Evolutionary conservation across 2,329 filamentous ascomycete species (phyloP).

Genomic region (Teratosphaeriaceae sp.): DNA sequence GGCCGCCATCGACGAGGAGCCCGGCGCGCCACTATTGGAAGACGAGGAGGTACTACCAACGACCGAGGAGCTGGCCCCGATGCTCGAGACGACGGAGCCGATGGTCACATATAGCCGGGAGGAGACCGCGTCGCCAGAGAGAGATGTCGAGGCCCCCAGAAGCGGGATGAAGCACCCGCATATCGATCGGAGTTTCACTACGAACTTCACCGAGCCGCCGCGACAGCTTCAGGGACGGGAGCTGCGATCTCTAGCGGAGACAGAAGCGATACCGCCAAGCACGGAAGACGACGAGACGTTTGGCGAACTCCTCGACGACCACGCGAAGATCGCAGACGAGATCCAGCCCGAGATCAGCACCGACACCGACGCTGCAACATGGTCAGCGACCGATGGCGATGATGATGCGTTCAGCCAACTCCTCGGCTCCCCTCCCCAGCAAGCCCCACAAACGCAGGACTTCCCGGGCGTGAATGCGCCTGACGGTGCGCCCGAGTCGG

Average conservation of each 20-base stretch:
- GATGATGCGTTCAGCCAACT: conserved; percentile 10
- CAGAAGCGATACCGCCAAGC: too few species aligned
- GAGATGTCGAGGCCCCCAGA: too few species aligned
- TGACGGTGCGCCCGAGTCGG: conserved; percentile 5
- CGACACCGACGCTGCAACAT: not conserved
- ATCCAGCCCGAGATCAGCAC: not conserved
- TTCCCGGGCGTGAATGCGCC: conserved; percentile 5
- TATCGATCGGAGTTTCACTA: conserved; percentile 26
- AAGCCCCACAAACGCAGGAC: conserved; percentile 5
- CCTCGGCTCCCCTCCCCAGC: not conserved
- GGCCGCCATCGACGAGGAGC: conserved; percentile 39
- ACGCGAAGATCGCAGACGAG: too few species aligned
- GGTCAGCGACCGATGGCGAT: conserved; percentile 4
- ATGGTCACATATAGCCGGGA: too few species aligned
- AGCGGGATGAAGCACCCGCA: too few species aligned
- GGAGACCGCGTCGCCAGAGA: too few species aligned
- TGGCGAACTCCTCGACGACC: too few species aligned
- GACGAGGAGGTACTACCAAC: conserved; percentile 32
- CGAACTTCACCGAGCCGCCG: conserved; percentile 26
- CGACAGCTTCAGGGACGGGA: conserved; percentile 5
- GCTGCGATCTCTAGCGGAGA: too few species aligned
- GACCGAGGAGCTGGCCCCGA: too few species aligned
- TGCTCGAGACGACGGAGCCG: conserved; percentile 9
- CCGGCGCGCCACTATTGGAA: conserved; percentile 34
- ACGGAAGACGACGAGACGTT: too few species aligned